Base-by-base conservation (phyloP, 75 land plant genomes). In the Gnetum montanum region DNA sequence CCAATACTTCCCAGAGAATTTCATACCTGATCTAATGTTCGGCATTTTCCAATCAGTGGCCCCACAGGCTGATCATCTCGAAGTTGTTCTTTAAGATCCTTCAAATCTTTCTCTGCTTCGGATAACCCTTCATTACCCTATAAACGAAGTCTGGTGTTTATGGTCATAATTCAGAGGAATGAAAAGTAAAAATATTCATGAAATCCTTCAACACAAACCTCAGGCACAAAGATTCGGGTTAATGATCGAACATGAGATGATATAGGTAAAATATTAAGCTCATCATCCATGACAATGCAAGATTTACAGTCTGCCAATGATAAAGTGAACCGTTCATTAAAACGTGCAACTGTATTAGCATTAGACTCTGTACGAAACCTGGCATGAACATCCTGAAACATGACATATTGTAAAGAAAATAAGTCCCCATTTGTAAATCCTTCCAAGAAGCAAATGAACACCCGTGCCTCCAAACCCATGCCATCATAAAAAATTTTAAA, bases 271-370 rank as follows among this genome's bases (percentile, higher is more conserved):
- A 91, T 79, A 57, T 95, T 95, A 24, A 95, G 65, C 49, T 95
- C 97, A 65, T 95, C 99, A 69, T 95, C 99, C 97, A 95, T 84
- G n/a, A 90, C 73, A 16, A 84, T 58, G 49, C 97, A 95, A 46
- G 97, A 70, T 68, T 84, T 84, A 75, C 99, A 95, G 41, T 92
- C 75, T 40, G 97, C 97, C 59, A 95, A 53, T 6, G 99, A 95
- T 8, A 95, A 64, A 27, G 86, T 69, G 66, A 95, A 95, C 15
- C 99, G 83, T 54, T 95, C 99, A 77, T 95, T 95, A 46, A 95
- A 95, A 33, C 97, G 83, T 35, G 81, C 81, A 31, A 70, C 47
- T 35, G 90, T 83, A 50, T 72, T 62, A 43, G 70, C 65, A 71
- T 95, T 97, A 13, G 92, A 73, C 66, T 90, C 99, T 46, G 99